Percentiles rank a stretch among this genome's conserved stretches.
Conservation (phyloP, 176 grass and related monocot genomes). For the Stipa capillata region DNA sequence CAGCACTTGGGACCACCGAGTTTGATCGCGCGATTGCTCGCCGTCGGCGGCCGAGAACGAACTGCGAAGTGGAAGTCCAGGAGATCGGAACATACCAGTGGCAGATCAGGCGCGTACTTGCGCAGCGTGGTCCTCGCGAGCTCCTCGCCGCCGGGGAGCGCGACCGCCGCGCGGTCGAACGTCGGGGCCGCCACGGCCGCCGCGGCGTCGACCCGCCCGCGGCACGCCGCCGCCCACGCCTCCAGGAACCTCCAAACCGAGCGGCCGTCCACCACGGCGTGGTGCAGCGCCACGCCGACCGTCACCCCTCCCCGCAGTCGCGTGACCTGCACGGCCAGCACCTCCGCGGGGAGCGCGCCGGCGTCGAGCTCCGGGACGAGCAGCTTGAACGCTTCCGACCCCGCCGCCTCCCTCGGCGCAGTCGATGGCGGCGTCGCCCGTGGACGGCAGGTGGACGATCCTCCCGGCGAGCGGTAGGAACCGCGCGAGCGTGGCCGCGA, state of each 20-base stretch:
- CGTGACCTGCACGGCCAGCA: too few species aligned
- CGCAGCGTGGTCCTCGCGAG: neutral
- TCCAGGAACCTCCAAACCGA: slow-evolving; percentile 14
- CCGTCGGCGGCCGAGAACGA: too few species aligned
- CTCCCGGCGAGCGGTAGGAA: slow-evolving; percentile 6
- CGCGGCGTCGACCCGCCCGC: neutral
- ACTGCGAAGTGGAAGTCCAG: too few species aligned
- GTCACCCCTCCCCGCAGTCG: neutral
- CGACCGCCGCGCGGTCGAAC: neutral
- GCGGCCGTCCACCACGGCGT: too few species aligned
- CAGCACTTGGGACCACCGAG: too few species aligned
- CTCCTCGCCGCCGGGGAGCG: slow-evolving; percentile 6
- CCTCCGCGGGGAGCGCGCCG: slow-evolving; percentile 16
- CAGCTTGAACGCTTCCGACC: too few species aligned
- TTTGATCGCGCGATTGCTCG: too few species aligned
- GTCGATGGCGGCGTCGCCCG: slow-evolving; percentile 22
- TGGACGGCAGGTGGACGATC: too few species aligned
- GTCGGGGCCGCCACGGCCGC: neutral
- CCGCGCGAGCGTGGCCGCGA: neutral
- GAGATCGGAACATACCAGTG: neutral
- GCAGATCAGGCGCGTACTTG: neutral
- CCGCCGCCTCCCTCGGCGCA: neutral
- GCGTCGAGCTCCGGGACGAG: slow-evolving; percentile 28
- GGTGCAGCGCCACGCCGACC: slow-evolving; percentile 25
- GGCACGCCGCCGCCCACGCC: neutral